Conservation (phyloP, 179 eudicot species). For the Nepenthes alata region DNA sequence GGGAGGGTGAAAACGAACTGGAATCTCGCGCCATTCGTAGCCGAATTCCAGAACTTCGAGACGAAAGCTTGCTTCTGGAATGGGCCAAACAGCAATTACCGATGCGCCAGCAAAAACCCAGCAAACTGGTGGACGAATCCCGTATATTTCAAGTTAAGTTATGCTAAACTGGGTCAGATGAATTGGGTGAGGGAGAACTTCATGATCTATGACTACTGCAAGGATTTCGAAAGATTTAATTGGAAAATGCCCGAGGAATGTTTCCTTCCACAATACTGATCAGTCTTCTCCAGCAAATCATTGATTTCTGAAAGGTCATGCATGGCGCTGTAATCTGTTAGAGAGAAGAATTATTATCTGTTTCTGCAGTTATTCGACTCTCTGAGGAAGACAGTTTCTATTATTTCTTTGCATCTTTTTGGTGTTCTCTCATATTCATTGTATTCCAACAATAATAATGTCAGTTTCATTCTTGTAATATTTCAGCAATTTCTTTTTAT, state of each 20-base stretch:
- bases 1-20: slow-evolving; percentile 32
- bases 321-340: no score
- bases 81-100: slow-evolving; percentile 17
- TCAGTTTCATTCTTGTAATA: no score
- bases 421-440: no score
- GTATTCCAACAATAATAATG: no score
- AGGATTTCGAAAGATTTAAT: slow-evolving; percentile 20
- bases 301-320: no score
- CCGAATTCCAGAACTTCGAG: slow-evolving; percentile 16
- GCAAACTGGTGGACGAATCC: slow-evolving; percentile 26
- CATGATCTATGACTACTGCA: slow-evolving; percentile 40
- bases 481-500: no score
- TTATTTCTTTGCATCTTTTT: no score
- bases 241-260: slow-evolving; percentile 31
- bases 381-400: no score
- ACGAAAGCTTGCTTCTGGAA: slow-evolving; percentile 28
- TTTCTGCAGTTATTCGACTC: no score
- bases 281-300: no score
- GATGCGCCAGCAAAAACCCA: slow-evolving; percentile 17
- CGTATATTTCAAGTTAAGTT: slow-evolving; percentile 14
- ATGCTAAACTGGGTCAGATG: slow-evolving; percentile 17
- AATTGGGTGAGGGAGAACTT: slow-evolving; percentile 23
- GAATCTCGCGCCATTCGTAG: slow-evolving; percentile 27
- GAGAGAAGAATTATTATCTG: no score
- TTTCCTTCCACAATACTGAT: slow-evolving; percentile 19